Base-by-base conservation (phyloP, 257 asterid species). In the Primulina tabacum region DNA sequence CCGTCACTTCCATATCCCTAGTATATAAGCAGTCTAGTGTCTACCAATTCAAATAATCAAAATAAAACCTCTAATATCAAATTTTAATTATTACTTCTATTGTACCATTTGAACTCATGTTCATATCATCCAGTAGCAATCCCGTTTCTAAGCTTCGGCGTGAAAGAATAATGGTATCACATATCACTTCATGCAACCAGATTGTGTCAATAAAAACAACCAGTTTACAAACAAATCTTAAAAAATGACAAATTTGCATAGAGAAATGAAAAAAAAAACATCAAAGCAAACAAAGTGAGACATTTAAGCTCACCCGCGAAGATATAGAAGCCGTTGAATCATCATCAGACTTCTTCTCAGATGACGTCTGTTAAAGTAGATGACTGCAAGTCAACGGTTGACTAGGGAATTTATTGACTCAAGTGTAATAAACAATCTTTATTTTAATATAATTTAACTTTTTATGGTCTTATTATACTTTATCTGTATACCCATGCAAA, bases 321-420 rank as follows among this genome's bases (percentile, higher is more conserved):
- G 93, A 79, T 37, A 73, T n/a, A 17, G 91, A 85, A 62, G 83
- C 59, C n/a, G 81, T 74, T 17, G 83, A 77, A 73, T 79, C 71
- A 64, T 63, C 83, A 58, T 78, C 89, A 17, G 76, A 69, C 60
- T 84, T 78, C 62, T 83, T 75, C 76, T 21, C 24, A 21, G n/a
- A n/a, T n/a, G n/a, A n/a, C n/a, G n/a, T n/a, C n/a, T n/a, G n/a
- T n/a, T n/a, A n/a, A n/a, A n/a, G n/a, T n/a, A n/a, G n/a, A n/a
- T n/a, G n/a, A n/a, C n/a, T n/a, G n/a, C n/a, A n/a, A n/a, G n/a
- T n/a, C n/a, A n/a, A n/a, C n/a, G n/a, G n/a, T n/a, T n/a, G n/a
- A n/a, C n/a, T n/a, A n/a, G n/a, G n/a, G n/a, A n/a, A n/a, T n/a
- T n/a, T n/a, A n/a, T n/a, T n/a, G n/a, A n/a, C n/a, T n/a, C n/a